Conservation (phyloP, 2,329 filamentous ascomycete species). For the Phyllachora maydis region DNA sequence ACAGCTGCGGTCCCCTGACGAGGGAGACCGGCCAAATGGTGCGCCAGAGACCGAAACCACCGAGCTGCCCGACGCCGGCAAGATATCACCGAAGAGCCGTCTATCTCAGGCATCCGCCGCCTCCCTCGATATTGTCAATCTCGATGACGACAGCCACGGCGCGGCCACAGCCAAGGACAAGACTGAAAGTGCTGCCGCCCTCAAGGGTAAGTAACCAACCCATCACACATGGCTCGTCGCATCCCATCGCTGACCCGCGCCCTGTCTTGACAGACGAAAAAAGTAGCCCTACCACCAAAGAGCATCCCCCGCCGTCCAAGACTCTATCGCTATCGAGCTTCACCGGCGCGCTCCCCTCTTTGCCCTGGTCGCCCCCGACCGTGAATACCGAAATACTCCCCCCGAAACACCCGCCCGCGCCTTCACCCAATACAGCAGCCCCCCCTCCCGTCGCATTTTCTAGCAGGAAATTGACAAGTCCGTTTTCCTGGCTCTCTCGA, state of each 20-base stretch:
- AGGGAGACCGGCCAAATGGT: conserved; percentile 4
- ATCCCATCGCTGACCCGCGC: background rate
- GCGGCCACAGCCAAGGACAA: too few relatives aligned
- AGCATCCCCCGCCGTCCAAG: conserved; percentile 24
- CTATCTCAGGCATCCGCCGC: conserved; percentile 22
- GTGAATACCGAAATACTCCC: conserved; percentile 23
- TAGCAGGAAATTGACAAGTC: conserved; percentile 58
- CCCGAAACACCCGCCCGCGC: conserved; percentile 19
- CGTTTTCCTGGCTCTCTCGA: conserved; percentile 70
- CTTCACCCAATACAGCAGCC: conserved; percentile 14
- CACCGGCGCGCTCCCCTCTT: conserved; percentile 48
- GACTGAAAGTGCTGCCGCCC: conserved; percentile 5
- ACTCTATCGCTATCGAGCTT: conserved; percentile 48
- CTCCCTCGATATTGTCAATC: conserved; percentile 38
- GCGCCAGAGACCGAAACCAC: conserved; percentile 6
- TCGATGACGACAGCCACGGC: conserved; percentile 44
- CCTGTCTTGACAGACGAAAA: conserved; percentile 6
- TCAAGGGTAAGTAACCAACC: conserved; percentile 8
- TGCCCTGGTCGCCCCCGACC: conserved; percentile 49
- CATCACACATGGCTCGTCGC: too few relatives aligned
- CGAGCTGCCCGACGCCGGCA: conserved; percentile 3
- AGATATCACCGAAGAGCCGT: conserved; percentile 9
- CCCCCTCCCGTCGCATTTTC: conserved; percentile 11
- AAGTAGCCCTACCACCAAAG: conserved; percentile 5
- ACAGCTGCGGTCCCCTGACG: background rate